Evolutionary conservation across 1,139 yeast genomes (phyloP), one percentile per base, ranked within the genome.

Genomic region (Wickerhamiella pararugosa): DNA sequence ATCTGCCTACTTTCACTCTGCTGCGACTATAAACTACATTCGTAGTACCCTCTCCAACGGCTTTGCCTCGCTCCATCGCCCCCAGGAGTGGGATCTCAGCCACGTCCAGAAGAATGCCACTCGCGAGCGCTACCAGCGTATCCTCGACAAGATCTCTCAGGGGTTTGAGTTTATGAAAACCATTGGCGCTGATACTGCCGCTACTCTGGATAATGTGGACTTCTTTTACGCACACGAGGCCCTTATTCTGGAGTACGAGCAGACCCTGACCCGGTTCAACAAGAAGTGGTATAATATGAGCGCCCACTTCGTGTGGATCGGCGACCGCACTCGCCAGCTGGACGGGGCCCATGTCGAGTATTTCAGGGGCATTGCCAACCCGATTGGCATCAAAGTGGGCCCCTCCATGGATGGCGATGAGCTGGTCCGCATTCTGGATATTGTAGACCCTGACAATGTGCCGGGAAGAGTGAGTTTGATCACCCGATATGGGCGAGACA

Each of bases 291-390:
- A 62, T 56, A 62, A 65, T 49, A 63, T 69, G 3, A 62, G 67
- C 4, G 65, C 69, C 2, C 70, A 65, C 43, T 65, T 65, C 49
- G 54, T 65, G 37, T 65, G 70, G 70, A 65, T 65, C 38, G 70
- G 70, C 10, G 70, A 65, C 49, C 58, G 70, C 29, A 65, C 70
- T 2, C 51, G 70, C 10, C 69, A 65, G 50, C 51, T 64, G 5
- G 63, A 64, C 39, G 67, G 70, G 10, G 70, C 70, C 5, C 70
- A 65, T 44, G 69, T 65, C 25, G 70, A 65, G 53, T 65, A 63
- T 50, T 66, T 65, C 58, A 51, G 69, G 27, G 70, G 70, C 3
- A 58, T 65, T 4, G 55, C 58, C 48, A 65, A 65, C 46, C 70
- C 70, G 5, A 62, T 65, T 43, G 70, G 70, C 6, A 57, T 66